These are phyloP conservation scores for Capsella bursapastoris DNA, from an alignment of 345 rosid species.

Conservation along the genomic window DNA sequence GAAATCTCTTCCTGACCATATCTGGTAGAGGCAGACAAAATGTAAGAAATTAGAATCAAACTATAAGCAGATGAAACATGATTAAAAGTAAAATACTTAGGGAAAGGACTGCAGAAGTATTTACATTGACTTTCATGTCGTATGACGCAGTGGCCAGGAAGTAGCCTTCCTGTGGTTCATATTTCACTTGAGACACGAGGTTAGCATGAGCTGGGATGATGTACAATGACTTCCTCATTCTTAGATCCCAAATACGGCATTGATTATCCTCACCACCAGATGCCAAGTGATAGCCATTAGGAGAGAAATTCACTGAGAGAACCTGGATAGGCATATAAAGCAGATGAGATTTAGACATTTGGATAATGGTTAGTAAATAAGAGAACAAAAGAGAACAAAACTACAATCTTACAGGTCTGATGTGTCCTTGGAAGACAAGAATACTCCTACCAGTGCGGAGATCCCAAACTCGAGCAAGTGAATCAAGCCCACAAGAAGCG, in stretches of 20 bases:
- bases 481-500: constrained; percentile 90
- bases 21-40: constrained; percentile 48
- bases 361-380: constrained; percentile 1
- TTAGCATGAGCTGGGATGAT: constrained; percentile 93
- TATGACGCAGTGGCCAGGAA: constrained; percentile 88
- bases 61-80: constrained; percentile 27
- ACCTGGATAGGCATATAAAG: constrained; percentile 57
- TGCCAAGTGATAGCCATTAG: constrained; percentile 95
- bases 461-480: constrained; percentile 95
- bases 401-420: constrained; percentile 68
- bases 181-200: constrained; percentile 88
- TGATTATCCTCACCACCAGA: constrained; percentile 97
- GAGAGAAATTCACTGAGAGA: constrained; percentile 83
- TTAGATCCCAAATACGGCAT: constrained; percentile 94
- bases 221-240: constrained; percentile 83
- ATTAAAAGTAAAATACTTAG: not conserved
- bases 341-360: not conserved
- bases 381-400: constrained; percentile 9
- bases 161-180: constrained; percentile 97
- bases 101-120: constrained; percentile 25
- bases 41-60: constrained; percentile 27
- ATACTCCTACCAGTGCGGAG: constrained; percentile 94
- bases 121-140: constrained; percentile 92
- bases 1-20: constrained; percentile 94
- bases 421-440: constrained; percentile 92